Evolutionary conservation across 495 filamentous ascomycete genomes (phyloP).

Genomic region (Neurospora sp.): DNA sequence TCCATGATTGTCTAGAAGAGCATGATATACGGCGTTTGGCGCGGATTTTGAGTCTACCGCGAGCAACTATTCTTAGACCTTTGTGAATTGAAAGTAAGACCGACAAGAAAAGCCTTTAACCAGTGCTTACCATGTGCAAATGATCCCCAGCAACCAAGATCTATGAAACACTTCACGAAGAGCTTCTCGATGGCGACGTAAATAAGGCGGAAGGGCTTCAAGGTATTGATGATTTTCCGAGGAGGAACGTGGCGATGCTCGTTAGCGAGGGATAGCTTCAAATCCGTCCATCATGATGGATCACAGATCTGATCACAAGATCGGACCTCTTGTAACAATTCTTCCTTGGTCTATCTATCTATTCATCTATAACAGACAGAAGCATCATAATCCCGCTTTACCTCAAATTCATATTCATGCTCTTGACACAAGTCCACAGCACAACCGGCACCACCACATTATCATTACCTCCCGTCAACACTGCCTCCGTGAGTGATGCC

Average conservation of each 20-base stretch:
- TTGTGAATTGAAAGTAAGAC: slow-evolving; percentile 8
- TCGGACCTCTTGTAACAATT: neutral
- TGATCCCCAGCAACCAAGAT: too few species aligned
- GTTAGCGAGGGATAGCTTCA: neutral
- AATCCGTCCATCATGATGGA: neutral
- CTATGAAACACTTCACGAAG: neutral
- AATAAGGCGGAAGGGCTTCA: neutral
- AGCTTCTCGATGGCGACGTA: neutral
- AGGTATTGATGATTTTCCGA: neutral
- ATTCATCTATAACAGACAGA: neutral
- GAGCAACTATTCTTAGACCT: slow-evolving; percentile 11
- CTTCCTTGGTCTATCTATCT: neutral
- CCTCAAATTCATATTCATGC: slow-evolving; percentile 42
- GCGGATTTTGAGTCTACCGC: neutral
- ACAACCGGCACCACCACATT: slow-evolving; percentile 97
- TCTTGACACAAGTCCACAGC: slow-evolving; percentile 81
- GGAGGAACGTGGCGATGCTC: neutral
- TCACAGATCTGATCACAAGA: neutral
- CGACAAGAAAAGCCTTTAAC: too few species aligned
- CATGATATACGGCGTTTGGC: neutral
- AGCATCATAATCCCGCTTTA: neutral
- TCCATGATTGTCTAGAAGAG: neutral
- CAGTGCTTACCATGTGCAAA: too few species aligned
- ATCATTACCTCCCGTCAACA: slow-evolving; percentile 94
- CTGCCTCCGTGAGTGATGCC: slow-evolving; percentile 87